phyloP scores from a whole-genome alignment of 129 eudicot genomes.

The Silybum marianum region DNA sequence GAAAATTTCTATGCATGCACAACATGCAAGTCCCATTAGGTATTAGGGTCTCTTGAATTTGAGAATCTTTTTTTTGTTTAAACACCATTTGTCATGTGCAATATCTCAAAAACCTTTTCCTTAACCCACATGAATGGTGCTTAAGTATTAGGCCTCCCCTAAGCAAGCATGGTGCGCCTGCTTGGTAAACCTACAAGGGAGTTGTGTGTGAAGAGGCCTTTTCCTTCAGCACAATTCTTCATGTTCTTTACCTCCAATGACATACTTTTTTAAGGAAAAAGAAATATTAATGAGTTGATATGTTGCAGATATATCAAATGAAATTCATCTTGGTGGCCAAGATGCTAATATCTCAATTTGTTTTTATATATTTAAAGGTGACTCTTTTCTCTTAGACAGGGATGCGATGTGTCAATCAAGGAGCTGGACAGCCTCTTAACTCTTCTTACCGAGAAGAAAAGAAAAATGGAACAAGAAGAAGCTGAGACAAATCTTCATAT shows the following conservation, averaged over 20 bases:
- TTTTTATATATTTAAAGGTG: conserved; percentile 30
- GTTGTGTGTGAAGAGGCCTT: background rate
- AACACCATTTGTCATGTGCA: background rate
- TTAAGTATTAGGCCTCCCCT: background rate
- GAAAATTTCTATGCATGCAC: background rate
- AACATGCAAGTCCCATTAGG: background rate
- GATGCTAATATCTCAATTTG: background rate
- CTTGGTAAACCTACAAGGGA: background rate
- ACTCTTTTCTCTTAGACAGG: conserved; percentile 75
- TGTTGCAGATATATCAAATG: background rate
- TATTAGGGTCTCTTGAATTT: background rate
- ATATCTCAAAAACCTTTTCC: background rate
- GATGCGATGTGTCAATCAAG: conserved; percentile 86
- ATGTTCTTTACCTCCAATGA: background rate
- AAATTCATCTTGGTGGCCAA: background rate
- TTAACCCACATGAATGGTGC: background rate
- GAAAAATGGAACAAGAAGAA: conserved; percentile 92
- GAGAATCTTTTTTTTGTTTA: background rate
- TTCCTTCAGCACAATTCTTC: background rate
- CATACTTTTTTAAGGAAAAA: background rate
- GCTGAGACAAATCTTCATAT: conserved; percentile 86
- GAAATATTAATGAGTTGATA: background rate
- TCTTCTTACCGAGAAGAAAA: conserved; percentile 84
- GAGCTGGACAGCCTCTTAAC: conserved; percentile 68
- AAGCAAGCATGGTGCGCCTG: background rate